These are phyloP conservation scores for Licmophora abbreviata DNA, from an alignment of 108 stramenopile genomes.

Conservation along the genomic window DNA sequence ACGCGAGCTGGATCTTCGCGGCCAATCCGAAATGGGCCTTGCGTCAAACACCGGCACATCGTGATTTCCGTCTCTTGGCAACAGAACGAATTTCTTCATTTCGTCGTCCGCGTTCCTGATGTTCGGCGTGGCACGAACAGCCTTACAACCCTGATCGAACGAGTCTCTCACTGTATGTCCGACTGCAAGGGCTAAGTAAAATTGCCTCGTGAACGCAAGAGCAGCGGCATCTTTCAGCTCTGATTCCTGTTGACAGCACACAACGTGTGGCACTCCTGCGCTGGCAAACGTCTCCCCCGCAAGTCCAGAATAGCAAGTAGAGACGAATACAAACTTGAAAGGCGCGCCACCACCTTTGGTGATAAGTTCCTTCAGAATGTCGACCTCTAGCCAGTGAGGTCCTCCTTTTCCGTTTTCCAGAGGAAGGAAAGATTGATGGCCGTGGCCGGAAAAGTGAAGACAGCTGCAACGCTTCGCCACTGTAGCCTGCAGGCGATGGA, in stretches of 20 bases:
- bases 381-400: constrained; percentile 59
- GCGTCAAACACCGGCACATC: constrained; percentile 68
- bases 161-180: constrained; percentile 76
- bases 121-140: constrained; percentile 63
- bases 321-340: constrained; percentile 91
- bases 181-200: constrained; percentile 70
- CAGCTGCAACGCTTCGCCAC: constrained; percentile 58
- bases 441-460: constrained; percentile 83
- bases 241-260: constrained; percentile 79
- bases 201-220: constrained; percentile 72
- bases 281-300: constrained; percentile 85
- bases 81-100: constrained; percentile 76
- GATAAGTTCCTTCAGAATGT: constrained; percentile 52
- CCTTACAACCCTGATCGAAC: constrained; percentile 79
- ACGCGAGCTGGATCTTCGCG: constrained; percentile 11
- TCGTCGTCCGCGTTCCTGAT: constrained; percentile 52
- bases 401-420: constrained; percentile 84
- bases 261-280: constrained; percentile 93
- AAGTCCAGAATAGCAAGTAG: constrained; percentile 78
- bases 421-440: constrained; percentile 55
- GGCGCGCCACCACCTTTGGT: constrained; percentile 27
- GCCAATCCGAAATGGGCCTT: constrained; percentile 51
- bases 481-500: constrained; percentile 49
- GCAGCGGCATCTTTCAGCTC: constrained; percentile 81
- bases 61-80: constrained; percentile 79